A percentile compares a stretch with the other conserved stretches of the same genome.
phyloP scores from a whole-genome alignment of 352 stramenopile genomes.

The Pythium monospermum region DNA sequence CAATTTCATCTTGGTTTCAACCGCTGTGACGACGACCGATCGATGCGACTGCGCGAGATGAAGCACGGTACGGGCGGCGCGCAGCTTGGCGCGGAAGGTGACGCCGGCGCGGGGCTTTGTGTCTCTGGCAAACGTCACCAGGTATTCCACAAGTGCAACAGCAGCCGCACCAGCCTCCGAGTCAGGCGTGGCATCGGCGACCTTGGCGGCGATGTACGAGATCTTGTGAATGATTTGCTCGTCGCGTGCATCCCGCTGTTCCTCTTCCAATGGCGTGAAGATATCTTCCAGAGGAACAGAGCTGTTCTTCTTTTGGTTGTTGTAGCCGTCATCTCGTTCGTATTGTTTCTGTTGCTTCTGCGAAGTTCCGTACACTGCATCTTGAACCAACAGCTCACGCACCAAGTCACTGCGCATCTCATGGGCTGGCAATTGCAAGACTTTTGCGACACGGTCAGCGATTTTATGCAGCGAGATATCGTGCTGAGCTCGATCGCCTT shows the following conservation, averaged over 20 bases:
- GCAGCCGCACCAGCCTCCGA: neutral
- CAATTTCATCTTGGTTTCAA: constrained; percentile 21
- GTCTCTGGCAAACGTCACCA: constrained; percentile 22
- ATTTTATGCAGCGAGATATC: constrained; percentile 18
- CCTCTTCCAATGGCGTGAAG: constrained; percentile 20
- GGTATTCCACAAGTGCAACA: constrained; percentile 18
- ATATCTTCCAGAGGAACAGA: constrained; percentile 7
- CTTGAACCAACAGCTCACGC: constrained; percentile 20
- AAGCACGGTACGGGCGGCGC: constrained; percentile 20
- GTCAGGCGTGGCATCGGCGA: constrained; percentile 4
- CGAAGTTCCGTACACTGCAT: constrained; percentile 18
- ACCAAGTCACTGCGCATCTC: constrained; percentile 24
- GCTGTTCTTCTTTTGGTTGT: neutral
- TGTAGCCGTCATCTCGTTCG: neutral
- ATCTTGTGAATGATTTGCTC: constrained; percentile 23
- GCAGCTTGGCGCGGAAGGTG: constrained; percentile 34
- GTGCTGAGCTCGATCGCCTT: neutral
- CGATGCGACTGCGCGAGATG: constrained; percentile 23
- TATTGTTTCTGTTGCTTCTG: constrained; percentile 1
- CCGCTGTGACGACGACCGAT: constrained; percentile 5
- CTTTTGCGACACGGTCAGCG: constrained; percentile 18
- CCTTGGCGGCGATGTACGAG: constrained; percentile 11
- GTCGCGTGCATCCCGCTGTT: constrained; percentile 16
- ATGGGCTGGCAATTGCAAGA: constrained; percentile 12
- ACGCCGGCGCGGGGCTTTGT: constrained; percentile 26